Percentiles rank a stretch among this genome's conserved stretches.
Conservation (phyloP, 2,329 filamentous ascomycete genomes). For the Ceratocystis cubensis region DNA sequence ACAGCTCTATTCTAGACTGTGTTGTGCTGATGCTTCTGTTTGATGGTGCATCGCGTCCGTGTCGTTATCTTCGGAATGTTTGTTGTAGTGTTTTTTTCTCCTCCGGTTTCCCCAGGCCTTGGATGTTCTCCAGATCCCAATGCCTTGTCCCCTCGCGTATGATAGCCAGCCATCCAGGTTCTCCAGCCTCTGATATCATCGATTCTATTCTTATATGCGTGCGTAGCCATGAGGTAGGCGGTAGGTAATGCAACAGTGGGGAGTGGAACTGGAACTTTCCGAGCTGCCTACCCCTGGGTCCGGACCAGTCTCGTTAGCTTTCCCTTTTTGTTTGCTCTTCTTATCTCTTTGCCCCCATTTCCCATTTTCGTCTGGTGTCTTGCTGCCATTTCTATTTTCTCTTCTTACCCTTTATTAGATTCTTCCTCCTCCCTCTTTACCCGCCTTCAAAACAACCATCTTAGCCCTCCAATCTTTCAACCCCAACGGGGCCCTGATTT, state of each 20-base stretch:
- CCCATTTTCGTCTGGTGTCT: neutral
- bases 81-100: neutral
- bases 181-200: neutral
- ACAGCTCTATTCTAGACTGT: neutral
- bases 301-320: neutral
- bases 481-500: slow-evolving; percentile 7
- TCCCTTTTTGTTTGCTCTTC: neutral
- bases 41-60: neutral
- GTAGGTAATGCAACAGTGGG: neutral
- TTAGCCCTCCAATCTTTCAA: neutral
- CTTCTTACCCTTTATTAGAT: slow-evolving; percentile 10
- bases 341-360: neutral
- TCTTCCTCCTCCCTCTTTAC: slow-evolving; percentile 16
- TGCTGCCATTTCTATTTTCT: slow-evolving; percentile 2
- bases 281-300: neutral
- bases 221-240: neutral
- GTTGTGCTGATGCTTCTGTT: neutral
- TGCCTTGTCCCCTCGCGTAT: neutral
- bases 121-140: neutral
- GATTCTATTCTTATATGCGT: no score
- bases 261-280: neutral
- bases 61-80: neutral
- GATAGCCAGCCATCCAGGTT: neutral
- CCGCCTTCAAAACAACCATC: slow-evolving; percentile 18
- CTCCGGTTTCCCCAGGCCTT: neutral